Evolutionary conservation across 306 rosid species (phyloP), one percentile per base, ranked within the genome.

Genomic region (Echinosophora koreensis): DNA sequence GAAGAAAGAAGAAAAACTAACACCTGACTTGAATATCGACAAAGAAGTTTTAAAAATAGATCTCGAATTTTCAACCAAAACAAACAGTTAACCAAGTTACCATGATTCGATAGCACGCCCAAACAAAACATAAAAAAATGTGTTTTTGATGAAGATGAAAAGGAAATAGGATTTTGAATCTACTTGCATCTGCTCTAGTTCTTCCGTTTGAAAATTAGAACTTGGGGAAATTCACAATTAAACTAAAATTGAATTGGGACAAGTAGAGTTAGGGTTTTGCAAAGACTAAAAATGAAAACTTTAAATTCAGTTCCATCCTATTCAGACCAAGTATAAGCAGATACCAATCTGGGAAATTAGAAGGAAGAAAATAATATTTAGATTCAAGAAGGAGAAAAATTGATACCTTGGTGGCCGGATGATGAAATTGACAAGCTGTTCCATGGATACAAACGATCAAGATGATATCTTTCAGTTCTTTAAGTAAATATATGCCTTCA

Each of bases 351-450:
- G 62, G 28, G 71, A 60, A 66, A 22, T 73, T 55, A 8, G 82
- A 8, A 52, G 30, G 10, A 52, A 62, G 3, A 65, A 11, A 39
- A 10, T 28, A 44, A 27, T 27, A 55, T 32, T 69, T 54, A 5
- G 59, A 74, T 74, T 52, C 15, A 4, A 37, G 7, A 41, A 41
- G 12, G 47, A 37, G 14, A 51, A 50, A 77, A 62, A 4, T 5
- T 6, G 83, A 74, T 59, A 85, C 88, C 88, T 82, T 42, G 88
- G 88, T 56, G 88, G 88, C 5, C 88, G 81, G 69, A 85, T 85
- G 63, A 85, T 85, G 86, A 85, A 85, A 84, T 85, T 85, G 63
- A 85, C 84, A 51, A 85, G 86, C 66, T 85, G 88, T 63, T 85
- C 88, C 88, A 85, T 85, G 35, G 96, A 87, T 88, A 89, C 80